phyloP scores from a whole-genome alignment of 768 basidiomycete genomes.

The Russula brevipes region DNA sequence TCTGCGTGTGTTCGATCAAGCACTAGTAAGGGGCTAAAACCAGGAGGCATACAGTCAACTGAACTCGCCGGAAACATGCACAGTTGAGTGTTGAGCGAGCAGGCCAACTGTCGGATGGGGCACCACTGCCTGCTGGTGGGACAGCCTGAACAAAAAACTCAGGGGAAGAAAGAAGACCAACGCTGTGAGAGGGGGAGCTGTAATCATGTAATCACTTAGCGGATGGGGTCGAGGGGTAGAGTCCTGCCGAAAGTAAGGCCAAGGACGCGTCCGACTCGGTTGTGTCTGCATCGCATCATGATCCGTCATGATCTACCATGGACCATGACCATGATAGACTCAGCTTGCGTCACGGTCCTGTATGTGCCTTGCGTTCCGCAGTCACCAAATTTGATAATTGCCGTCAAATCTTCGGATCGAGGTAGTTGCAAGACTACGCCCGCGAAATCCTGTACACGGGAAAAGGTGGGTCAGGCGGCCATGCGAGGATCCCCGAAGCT shows the following conservation, averaged over 20 bases:
- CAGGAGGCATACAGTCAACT: slow-evolving; percentile 9
- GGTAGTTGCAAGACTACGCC: slow-evolving; percentile 45
- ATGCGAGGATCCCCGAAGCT: neutral
- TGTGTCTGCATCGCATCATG: slow-evolving; percentile 57
- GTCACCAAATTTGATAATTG: slow-evolving; percentile 74
- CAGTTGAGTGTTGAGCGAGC: slow-evolving; percentile 56
- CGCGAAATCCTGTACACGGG: slow-evolving; percentile 56
- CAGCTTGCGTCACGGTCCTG: slow-evolving; percentile 58
- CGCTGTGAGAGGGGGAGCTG: slow-evolving; percentile 81
- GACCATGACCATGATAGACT: slow-evolving; percentile 60
- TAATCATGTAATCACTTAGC: too few relatives aligned
- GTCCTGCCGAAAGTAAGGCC: neutral
- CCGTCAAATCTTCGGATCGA: slow-evolving; percentile 80
- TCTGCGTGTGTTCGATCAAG: slow-evolving; percentile 38
- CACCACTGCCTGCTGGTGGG: slow-evolving; percentile 76
- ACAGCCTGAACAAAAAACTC: slow-evolving; percentile 66
- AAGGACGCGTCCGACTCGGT: slow-evolving; percentile 59
- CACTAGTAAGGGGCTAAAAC: neutral
- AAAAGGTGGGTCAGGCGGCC: neutral
- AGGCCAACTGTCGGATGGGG: slow-evolving; percentile 78
- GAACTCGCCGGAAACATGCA: slow-evolving; percentile 64
- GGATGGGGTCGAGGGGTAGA: neutral
- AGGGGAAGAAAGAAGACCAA: slow-evolving; percentile 73
- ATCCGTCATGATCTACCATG: slow-evolving; percentile 44
- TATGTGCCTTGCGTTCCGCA: slow-evolving; percentile 70